These are phyloP conservation scores for Geoglossum glabrum DNA, from an alignment of 495 filamentous ascomycete species.

Conservation along the genomic window DNA sequence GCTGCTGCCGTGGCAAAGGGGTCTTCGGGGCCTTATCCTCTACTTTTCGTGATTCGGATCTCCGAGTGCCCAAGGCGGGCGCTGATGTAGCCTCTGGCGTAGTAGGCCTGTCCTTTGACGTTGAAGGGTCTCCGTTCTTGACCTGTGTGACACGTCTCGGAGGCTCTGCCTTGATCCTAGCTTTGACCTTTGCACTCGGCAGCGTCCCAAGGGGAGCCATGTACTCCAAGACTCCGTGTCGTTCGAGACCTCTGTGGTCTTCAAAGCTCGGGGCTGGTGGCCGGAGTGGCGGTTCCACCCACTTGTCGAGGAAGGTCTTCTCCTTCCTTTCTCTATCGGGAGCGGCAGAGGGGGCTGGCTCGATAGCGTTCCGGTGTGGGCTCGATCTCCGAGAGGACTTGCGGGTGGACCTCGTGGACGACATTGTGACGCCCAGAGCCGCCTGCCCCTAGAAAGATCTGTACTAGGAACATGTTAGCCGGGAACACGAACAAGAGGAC, in stretches of 20 bases:
- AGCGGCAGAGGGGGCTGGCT: slow-evolving; percentile 1
- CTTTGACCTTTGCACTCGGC: slow-evolving; percentile 30
- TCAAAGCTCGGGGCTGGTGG: slow-evolving; percentile 45
- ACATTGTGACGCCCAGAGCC: slow-evolving; percentile 5
- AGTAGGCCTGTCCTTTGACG: background rate
- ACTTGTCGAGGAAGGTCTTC: slow-evolving; percentile 30
- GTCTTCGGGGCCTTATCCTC: slow-evolving; percentile 10
- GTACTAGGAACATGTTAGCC: background rate
- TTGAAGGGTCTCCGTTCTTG: background rate
- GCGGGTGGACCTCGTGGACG: slow-evolving; percentile 3
- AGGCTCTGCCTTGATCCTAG: slow-evolving; percentile 16
- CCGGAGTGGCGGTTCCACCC: slow-evolving; percentile 52
- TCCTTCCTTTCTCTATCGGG: slow-evolving; percentile 10
- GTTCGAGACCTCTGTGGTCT: slow-evolving; percentile 37
- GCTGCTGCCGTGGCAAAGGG: slow-evolving; percentile 10
- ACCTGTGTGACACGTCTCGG: slow-evolving; percentile 8
- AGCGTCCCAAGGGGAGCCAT: slow-evolving; percentile 49
- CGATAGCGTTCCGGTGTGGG: background rate
- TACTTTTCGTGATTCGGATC: slow-evolving; percentile 18
- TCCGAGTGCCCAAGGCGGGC: slow-evolving; percentile 9
- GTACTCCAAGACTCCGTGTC: slow-evolving; percentile 42
- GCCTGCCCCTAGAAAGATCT: slow-evolving; percentile 1
- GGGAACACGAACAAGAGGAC: background rate
- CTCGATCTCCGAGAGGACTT: slow-evolving; percentile 3
- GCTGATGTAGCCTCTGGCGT: slow-evolving; percentile 9